A percentile compares a stretch with the other conserved stretches of the same genome.
Conservation (phyloP, 345 rosid genomes). For the Rhodamnia rubescens region DNA sequence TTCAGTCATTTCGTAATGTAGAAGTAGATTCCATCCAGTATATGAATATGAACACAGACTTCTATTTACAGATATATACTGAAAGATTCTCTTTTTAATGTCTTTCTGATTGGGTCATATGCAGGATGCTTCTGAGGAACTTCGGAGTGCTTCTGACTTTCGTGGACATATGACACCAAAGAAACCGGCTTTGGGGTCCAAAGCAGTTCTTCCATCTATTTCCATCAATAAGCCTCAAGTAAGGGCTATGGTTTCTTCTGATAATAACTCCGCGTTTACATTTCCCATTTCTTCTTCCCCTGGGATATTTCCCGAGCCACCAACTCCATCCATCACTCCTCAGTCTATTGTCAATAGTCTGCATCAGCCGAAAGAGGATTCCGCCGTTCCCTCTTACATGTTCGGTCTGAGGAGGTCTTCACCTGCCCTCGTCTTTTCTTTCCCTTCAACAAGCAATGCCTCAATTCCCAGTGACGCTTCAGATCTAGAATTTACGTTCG, state of each 20-base stretch:
- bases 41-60: neutral
- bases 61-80: neutral
- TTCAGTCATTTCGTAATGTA: neutral
- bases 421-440: constrained; percentile 42
- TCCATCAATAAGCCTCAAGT: constrained; percentile 40
- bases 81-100: neutral
- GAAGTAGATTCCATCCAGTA: neutral
- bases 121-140: constrained; percentile 30
- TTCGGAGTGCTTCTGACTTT: constrained; percentile 12
- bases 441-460: constrained; percentile 48
- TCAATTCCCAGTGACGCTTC: constrained; percentile 21
- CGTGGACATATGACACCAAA: constrained; percentile 14
- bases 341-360: constrained; percentile 15
- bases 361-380: constrained; percentile 24
- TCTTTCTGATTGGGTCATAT: constrained; percentile 3
- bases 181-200: constrained; percentile 38
- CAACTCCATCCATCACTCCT: constrained; percentile 71
- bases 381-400: constrained; percentile 38
- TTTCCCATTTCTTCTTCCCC: constrained; percentile 57
- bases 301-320: constrained; percentile 58
- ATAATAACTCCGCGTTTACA: constrained; percentile 40
- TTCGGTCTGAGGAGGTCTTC: constrained; percentile 37
- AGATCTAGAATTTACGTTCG: constrained; percentile 50
- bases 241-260: constrained; percentile 41
- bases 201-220: constrained; percentile 47